Percentiles rank a stretch among this genome's conserved stretches.
phyloP scores from a whole-genome alignment of 331 rosid genomes.

The Quercus lobata region DNA sequence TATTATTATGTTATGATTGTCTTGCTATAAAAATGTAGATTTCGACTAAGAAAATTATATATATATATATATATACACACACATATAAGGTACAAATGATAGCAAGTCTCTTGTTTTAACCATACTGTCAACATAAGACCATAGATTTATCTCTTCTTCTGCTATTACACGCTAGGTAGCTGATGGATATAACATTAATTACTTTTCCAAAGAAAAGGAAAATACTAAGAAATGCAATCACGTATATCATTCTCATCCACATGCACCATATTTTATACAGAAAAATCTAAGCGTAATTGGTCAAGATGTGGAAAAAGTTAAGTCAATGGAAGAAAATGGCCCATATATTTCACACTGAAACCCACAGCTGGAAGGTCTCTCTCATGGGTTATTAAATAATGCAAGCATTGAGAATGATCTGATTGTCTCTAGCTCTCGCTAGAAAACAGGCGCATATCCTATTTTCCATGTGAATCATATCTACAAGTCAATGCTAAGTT shows the following conservation, averaged over 20 bases:
- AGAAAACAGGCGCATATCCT: background rate
- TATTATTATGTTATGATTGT: no score
- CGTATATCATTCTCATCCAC: background rate
- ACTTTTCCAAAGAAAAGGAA: background rate
- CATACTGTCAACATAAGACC: no score
- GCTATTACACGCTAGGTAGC: no score
- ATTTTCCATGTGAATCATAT: background rate
- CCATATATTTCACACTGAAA: background rate
- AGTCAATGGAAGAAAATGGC: background rate
- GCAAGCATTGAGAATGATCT: background rate
- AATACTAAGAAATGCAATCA: background rate
- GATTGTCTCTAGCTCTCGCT: background rate
- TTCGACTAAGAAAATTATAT: no score
- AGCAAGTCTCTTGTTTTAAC: no score
- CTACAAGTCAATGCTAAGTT: background rate
- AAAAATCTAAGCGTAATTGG: background rate
- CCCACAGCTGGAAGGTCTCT: background rate
- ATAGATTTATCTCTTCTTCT: no score
- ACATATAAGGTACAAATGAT: no score
- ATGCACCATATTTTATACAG: background rate
- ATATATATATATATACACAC: no score
- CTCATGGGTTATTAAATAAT: background rate
- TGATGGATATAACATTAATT: no score
- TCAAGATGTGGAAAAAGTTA: background rate
- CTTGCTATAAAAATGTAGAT: no score